Conservation (phyloP, 345 rosid genomes). For the Lenwebbia sp. region DNA sequence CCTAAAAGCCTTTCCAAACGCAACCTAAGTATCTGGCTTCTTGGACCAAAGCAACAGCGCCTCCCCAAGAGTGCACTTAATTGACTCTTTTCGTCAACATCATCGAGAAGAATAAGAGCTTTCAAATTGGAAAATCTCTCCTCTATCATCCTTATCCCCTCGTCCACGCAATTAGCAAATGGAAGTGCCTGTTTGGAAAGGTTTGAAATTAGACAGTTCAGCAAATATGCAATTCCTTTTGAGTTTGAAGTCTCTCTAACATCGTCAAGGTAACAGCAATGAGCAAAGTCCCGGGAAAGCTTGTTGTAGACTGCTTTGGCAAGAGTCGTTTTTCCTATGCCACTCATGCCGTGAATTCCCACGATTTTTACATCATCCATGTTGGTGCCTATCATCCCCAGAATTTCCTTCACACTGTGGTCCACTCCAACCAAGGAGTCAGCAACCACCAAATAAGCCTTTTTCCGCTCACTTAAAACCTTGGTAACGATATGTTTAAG, state of each 20-base stretch:
- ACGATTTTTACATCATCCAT: not conserved
- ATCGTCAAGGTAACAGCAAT: not conserved
- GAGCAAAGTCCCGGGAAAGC: not conserved
- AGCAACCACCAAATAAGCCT: not conserved
- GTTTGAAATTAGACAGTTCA: not conserved
- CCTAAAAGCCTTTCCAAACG: too few relatives aligned
- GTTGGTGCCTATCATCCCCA: not conserved
- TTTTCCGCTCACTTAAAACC: not conserved
- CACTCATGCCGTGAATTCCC: not conserved
- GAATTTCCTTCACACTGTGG: not conserved
- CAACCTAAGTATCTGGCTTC: not conserved
- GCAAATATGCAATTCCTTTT: not conserved
- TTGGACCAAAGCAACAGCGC: not conserved
- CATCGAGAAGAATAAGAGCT: conserved; percentile 1
- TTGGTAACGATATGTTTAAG: not conserved
- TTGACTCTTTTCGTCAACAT: not conserved
- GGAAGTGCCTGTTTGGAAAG: not conserved
- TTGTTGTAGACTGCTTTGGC: not conserved
- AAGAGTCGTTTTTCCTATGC: not conserved
- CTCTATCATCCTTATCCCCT: not conserved
- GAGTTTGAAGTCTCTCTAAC: not conserved
- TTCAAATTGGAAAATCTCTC: not conserved
- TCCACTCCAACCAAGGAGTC: not conserved
- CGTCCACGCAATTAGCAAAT: not conserved
- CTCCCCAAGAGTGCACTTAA: not conserved